Conservation (phyloP, 129 eudicot genomes). For the Deinandra increscens region DNA sequence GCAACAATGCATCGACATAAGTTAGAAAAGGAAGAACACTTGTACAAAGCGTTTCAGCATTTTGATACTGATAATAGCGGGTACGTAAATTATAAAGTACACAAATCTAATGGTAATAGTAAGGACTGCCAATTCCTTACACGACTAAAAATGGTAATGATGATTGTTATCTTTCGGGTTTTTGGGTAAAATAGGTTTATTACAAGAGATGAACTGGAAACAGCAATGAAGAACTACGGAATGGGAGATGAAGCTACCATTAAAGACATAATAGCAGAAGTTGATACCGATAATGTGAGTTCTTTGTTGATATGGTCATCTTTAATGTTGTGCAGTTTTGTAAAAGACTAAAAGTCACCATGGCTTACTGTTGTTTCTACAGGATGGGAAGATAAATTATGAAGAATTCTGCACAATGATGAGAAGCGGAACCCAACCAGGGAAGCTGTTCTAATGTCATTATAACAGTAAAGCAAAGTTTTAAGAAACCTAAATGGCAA, state of each 20-base stretch:
- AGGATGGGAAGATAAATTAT: conserved; percentile 86
- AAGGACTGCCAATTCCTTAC: not conserved
- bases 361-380: conserved; percentile 11
- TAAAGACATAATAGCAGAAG: conserved; percentile 83
- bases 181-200: conserved; percentile 47
- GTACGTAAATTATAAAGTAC: conserved; percentile 39
- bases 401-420: conserved; percentile 75
- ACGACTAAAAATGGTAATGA: not conserved
- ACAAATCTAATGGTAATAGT: not conserved
- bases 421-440: conserved; percentile 70
- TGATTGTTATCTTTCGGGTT: not conserved
- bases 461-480: conserved; percentile 12
- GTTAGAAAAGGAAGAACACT: conserved; percentile 76
- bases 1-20: conserved; percentile 95
- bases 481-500: conserved; percentile 14
- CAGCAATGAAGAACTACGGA: conserved; percentile 80
- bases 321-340: not conserved
- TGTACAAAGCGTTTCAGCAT: conserved; percentile 80
- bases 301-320: not conserved
- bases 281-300: conserved; percentile 88
- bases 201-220: conserved; percentile 83
- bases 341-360: conserved; percentile 8
- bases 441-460: conserved; percentile 43
- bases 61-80: conserved; percentile 84
- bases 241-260: conserved; percentile 82